Evolutionary conservation across 2,329 filamentous ascomycete genomes (phyloP).

Genomic region (Colletotrichum sidae): DNA sequence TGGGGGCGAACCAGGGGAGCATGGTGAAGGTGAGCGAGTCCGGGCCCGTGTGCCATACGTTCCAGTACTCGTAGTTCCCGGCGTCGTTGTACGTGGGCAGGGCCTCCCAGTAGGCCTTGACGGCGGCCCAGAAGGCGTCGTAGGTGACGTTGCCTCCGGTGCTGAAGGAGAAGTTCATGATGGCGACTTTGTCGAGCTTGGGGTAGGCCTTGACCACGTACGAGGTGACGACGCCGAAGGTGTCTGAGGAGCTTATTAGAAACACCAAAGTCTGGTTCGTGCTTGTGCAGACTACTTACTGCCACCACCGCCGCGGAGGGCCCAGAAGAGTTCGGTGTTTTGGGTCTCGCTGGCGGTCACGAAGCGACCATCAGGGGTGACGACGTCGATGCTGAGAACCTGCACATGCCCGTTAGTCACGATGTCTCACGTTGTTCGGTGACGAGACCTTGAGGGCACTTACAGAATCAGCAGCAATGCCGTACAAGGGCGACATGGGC

Average conservation of each 20-base stretch:
- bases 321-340: slow-evolving; percentile 62
- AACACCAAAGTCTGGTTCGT: too few relatives aligned
- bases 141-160: slow-evolving; percentile 35
- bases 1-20: slow-evolving; percentile 44
- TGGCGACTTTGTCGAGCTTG: slow-evolving; percentile 52
- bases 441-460: slow-evolving; percentile 47
- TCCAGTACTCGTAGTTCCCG: slow-evolving; percentile 42
- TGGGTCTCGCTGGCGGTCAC: slow-evolving; percentile 51
- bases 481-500: slow-evolving; percentile 61
- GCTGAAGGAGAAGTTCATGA: slow-evolving; percentile 56
- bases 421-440: slow-evolving; percentile 46
- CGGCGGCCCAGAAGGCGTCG: slow-evolving; percentile 44
- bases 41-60: slow-evolving; percentile 43
- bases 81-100: slow-evolving; percentile 40
- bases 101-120: slow-evolving; percentile 40
- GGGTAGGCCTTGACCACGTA: slow-evolving; percentile 64
- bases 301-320: slow-evolving; percentile 58
- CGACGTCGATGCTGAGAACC: slow-evolving; percentile 57
- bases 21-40: slow-evolving; percentile 42
- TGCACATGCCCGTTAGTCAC: background rate
- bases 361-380: slow-evolving; percentile 56
- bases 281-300: background rate
- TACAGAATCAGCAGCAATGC: slow-evolving; percentile 69
- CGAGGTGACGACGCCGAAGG: slow-evolving; percentile 66
- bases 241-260: slow-evolving; percentile 60